Base-by-base conservation (phyloP, 73 alveolate genomes). In the Blepharisma japonicum region DNA sequence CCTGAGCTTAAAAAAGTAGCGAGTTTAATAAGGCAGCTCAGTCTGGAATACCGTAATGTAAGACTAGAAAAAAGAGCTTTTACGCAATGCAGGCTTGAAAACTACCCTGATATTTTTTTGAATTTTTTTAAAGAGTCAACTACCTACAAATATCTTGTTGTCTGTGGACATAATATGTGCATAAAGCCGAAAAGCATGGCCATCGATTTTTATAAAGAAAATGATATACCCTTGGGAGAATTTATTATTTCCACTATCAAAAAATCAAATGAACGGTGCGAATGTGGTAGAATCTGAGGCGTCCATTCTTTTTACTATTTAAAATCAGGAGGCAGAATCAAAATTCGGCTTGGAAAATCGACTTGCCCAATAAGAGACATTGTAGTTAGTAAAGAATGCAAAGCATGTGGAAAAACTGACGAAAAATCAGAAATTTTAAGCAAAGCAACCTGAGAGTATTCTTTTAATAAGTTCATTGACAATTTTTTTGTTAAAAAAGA, bases 361-460 rank as follows among this genome's bases (percentile, higher is more conserved):
- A 20, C 38, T 2, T 25, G 11, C 2, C 50, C 39, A 25, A 18
- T 14, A 20, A 61, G 23, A 14, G 74, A 61, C 39, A 61, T 61
- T 5, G 14, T 20, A 14, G 14, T 20, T 14, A 20, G 47, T 61
- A n/a, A 39, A 14, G 74, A 61, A 18, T 61, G 74, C 23, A 61
- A 61, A 61, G 49, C 11, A 9, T 61, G 74, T 25, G 74, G 74
- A 39, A 61, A 61, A 20, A 20, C 49, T 25, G 74, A 61, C 74
- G 42, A 32, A 3, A 32, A 32, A 32, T 32, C 42, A 32, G 42
- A 61, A 14, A 14, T 18, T 25, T 14, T 61, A n/a, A 20, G 47
- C n/a, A 61, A 14, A 20, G 49, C 74, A 8, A 61, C 47, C 47
- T 61, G 74, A 39, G 74, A 61, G 47, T 61, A 20, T 25, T 61